A percentile compares a stretch with the other conserved stretches of the same genome.
Evolutionary conservation across 306 rosid species (phyloP).

Genomic region (Chamaecrista fasciculata): DNA sequence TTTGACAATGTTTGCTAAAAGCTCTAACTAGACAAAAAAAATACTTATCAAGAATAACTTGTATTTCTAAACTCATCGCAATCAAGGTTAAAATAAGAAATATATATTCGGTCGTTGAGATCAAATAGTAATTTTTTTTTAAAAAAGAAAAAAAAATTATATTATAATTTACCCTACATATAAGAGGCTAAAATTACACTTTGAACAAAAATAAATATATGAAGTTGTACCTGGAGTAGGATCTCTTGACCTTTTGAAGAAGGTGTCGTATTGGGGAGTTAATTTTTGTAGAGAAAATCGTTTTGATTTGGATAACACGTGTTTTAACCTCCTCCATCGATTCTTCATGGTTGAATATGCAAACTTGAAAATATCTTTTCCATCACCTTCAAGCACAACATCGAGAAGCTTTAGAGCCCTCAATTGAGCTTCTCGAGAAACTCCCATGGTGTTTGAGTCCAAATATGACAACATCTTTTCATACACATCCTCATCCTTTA

Average conservation of each 20-base stretch:
- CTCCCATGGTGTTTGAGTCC: constrained; percentile 18
- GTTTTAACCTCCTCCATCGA: constrained; percentile 41
- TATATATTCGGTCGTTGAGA: too few relatives aligned
- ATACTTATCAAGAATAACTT: too few relatives aligned
- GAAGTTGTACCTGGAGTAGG: constrained; percentile 47
- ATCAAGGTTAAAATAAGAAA: too few relatives aligned
- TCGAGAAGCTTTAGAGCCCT: constrained; percentile 45
- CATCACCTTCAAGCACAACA: constrained; percentile 30
- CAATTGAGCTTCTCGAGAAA: constrained; percentile 49
- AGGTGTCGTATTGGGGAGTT: constrained; percentile 35
- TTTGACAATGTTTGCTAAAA: too few relatives aligned
- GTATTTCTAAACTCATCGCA: too few relatives aligned
- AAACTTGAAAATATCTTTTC: constrained; percentile 41
- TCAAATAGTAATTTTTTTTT: too few relatives aligned
- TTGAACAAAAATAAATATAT: too few relatives aligned
- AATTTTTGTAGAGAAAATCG: constrained; percentile 50
- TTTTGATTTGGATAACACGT: constrained; percentile 32
- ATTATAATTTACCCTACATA: too few relatives aligned
- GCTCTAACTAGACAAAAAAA: too few relatives aligned
- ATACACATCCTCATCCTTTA: constrained; percentile 48
- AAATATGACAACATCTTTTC: constrained; percentile 35
- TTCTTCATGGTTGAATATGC: constrained; percentile 34
- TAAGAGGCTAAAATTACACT: too few relatives aligned
- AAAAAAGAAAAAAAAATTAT: too few relatives aligned
- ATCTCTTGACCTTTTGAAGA: constrained; percentile 19